A percentile compares a stretch with the other conserved stretches of the same genome.
Evolutionary conservation across 768 basidiomycete genomes (phyloP).

Genomic region (Gelatoporia subvermispora): DNA sequence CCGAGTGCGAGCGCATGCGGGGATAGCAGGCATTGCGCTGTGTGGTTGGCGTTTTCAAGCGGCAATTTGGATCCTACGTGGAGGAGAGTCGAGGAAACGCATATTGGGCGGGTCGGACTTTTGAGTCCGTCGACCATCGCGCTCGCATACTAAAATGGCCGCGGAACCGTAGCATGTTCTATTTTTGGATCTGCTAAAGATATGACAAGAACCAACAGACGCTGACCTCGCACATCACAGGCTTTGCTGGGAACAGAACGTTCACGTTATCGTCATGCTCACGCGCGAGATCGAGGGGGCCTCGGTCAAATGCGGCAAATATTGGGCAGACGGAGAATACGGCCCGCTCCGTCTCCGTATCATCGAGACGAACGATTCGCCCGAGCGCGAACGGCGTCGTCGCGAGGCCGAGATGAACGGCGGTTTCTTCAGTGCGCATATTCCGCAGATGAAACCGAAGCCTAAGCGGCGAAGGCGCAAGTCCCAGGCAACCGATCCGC

Average conservation of each 20-base stretch:
- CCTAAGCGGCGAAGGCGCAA: constrained; percentile 1
- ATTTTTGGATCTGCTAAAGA: not conserved
- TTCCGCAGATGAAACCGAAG: constrained; percentile 1
- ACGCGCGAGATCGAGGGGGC: constrained; percentile 88
- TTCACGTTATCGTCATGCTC: constrained; percentile 95
- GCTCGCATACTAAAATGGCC: no score
- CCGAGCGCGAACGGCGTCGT: constrained; percentile 27
- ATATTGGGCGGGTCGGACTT: no score
- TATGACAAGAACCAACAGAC: no score
- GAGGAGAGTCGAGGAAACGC: no score
- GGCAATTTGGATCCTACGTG: no score
- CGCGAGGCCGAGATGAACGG: constrained; percentile 19
- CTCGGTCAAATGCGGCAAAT: constrained; percentile 84
- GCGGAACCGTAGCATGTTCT: not conserved
- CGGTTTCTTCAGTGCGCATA: constrained; percentile 30
- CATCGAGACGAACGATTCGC: constrained; percentile 41
- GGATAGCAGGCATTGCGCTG: not conserved
- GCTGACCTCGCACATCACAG: constrained; percentile 29
- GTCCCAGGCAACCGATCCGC: constrained; percentile 4
- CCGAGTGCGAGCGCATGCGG: not conserved
- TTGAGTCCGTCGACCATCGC: no score
- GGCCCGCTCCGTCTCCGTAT: constrained; percentile 66
- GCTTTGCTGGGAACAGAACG: constrained; percentile 90
- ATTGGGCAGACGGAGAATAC: constrained; percentile 72
- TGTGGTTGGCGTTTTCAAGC: no score